Evolutionary conservation across 345 rosid genomes (phyloP).

Genomic region (Carallia brachiata): DNA sequence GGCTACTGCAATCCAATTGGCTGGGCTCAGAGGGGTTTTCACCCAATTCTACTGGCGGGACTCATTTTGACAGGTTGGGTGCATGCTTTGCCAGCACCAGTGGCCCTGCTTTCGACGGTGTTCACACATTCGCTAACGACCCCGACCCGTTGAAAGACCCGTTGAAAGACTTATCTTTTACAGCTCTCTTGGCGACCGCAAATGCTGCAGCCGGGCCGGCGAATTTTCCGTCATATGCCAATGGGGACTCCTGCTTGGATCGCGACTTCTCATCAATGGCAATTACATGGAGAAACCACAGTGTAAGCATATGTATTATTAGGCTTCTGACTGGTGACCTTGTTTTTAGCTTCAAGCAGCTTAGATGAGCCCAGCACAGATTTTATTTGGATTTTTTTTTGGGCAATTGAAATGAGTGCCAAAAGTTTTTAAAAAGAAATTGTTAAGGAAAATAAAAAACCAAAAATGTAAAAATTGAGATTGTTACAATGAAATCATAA

Average conservation of each 20-base stretch:
- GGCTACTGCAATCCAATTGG: conserved; percentile 18
- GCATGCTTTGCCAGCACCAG: conserved; percentile 6
- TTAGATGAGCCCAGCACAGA: too few relatives aligned
- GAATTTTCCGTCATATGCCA: conserved; percentile 2
- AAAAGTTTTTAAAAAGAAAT: too few relatives aligned
- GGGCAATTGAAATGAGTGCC: too few relatives aligned
- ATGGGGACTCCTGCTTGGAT: conserved; percentile 2
- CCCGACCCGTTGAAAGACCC: background rate
- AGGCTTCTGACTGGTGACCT: too few relatives aligned
- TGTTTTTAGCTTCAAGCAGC: too few relatives aligned
- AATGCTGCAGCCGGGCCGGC: conserved; percentile 32
- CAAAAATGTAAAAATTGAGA: background rate
- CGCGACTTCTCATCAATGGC: conserved; percentile 10
- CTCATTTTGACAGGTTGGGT: conserved; percentile 17
- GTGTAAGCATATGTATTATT: conserved; percentile 22
- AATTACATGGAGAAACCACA: conserved; percentile 11
- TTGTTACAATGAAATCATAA: too few relatives aligned
- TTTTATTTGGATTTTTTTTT: too few relatives aligned
- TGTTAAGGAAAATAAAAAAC: background rate
- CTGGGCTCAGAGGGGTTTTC: conserved; percentile 29
- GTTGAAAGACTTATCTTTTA: conserved; percentile 35
- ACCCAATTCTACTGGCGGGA: conserved; percentile 19
- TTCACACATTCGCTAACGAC: too few relatives aligned
- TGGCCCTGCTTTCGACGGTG: background rate
- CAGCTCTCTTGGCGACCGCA: conserved; percentile 53